Base-by-base conservation (phyloP, 148 eudicot genomes). In the Vaccinium corymbosum region DNA sequence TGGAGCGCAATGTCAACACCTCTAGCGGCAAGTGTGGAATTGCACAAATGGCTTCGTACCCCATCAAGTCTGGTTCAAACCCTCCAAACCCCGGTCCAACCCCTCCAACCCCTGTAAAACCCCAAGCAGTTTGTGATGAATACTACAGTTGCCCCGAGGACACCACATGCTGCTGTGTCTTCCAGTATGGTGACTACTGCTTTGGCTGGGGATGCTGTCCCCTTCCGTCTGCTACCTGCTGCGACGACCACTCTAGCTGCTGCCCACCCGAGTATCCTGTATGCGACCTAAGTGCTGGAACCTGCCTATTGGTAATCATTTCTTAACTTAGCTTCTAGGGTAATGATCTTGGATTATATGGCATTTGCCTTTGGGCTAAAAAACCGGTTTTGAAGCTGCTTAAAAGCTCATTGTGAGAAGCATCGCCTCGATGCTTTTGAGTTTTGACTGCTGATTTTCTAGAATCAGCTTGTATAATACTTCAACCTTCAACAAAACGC, bases 131-230 rank as follows among this genome's bases (percentile, higher is more conserved):
- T 7, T 95, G 98, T 76, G 97, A 94, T 46, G 76, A 86, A 0
- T 92, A 93, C 90, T 90, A 86, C 86, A 74, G 90, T 0, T 95
- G 98, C 86, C 84, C 92, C 0, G 90, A 86, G 72, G 84, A 85
- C 16, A 91, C 81, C 88, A 94, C 98, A 22, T 95, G 98, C 88
- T 95, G 98, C 80, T 95, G 98, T 59, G 80, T 92, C 64, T 94
- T 87, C 66, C 84, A 91, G 76, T 94, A 79, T 70, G 93, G 92
- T 3, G 72, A 86, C n/a, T 89, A 75, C 85, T 95, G 98, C 92
- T 92, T 93, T 46, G 93, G 84, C n/a, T 94, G 97, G 98, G 97
- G 95, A 49, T 95, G 97, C 83, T 94, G 98, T 87, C 97, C 95
- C 35, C 75, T 91, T 22, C 93, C 92, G 83, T 83, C 94, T 20